phyloP scores from a whole-genome alignment of 371 early-diverging fungal genomes.

The Coemansia sp. region DNA sequence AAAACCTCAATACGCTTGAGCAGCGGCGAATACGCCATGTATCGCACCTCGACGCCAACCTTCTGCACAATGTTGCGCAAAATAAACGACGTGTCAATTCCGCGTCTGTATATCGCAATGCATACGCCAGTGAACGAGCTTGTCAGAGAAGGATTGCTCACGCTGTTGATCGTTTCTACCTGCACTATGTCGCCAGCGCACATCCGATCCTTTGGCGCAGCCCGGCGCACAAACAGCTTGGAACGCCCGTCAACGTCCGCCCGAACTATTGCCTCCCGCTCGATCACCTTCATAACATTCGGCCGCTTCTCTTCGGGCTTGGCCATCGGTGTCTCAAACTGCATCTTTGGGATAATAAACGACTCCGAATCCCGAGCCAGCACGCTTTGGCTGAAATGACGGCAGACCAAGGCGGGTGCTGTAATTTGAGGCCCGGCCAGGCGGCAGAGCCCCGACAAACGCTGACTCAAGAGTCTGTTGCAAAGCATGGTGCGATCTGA shows the following conservation, averaged over 20 bases:
- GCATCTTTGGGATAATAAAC: slow-evolving; percentile 43
- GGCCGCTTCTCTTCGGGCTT: slow-evolving; percentile 58
- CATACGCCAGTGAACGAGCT: slow-evolving; percentile 76
- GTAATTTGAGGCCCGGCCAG: not conserved
- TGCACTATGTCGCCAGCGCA: slow-evolving; percentile 70
- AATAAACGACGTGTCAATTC: slow-evolving; percentile 74
- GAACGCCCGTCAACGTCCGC: slow-evolving; percentile 61
- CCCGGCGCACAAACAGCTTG: slow-evolving; percentile 50
- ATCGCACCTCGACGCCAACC: slow-evolving; percentile 82
- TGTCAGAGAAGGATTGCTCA: slow-evolving; percentile 62
- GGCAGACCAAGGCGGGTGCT: not conserved
- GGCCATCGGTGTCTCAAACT: slow-evolving; percentile 42
- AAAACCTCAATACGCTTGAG: slow-evolving; percentile 74
- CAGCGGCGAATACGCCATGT: slow-evolving; percentile 78
- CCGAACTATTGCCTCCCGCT: slow-evolving; percentile 61
- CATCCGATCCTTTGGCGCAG: slow-evolving; percentile 37
- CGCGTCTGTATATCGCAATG: slow-evolving; percentile 78
- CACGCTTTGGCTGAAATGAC: slow-evolving; percentile 1
- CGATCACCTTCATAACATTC: slow-evolving; percentile 68
- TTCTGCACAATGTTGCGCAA: slow-evolving; percentile 79
- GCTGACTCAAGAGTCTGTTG: slow-evolving; percentile 6
- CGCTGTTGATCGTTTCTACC: slow-evolving; percentile 72
- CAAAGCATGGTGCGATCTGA: slow-evolving; percentile 9
- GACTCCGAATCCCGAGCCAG: not conserved
- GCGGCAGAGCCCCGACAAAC: slow-evolving; percentile 2